Base-by-base conservation (phyloP, 805 yeast species). In the Blastobotrys americana region DNA sequence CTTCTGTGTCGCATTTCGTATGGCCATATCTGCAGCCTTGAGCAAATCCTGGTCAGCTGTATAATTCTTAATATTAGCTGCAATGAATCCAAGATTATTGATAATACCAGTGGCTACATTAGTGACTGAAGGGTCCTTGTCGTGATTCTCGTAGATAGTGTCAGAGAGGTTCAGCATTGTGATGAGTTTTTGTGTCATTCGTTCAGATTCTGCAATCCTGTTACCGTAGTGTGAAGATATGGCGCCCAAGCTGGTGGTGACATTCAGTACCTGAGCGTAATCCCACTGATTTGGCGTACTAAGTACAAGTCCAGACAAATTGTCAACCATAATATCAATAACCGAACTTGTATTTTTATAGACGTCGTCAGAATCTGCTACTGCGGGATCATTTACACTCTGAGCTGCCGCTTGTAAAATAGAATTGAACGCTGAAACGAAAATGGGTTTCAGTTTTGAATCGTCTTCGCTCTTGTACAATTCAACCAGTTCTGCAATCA, bases 61-160 rank as follows among this genome's bases (percentile, higher is more conserved):
- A 19, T 23, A 15, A 17, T 37, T 27, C 10, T 25, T 37, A 4
- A 42, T 10, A n/a, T 42, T 40, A 25, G 47, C 38, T 22, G 44
- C 47, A 5, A 39, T 38, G 21, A 44, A 44, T 28, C 20, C 47
- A 8, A 44, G 39, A 39, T 44, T 44, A 31, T 36, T 44, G 34
- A 39, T 34, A 13, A 36, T 39, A 4, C 38, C 43, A 9, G 16
- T n/a, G 8, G 38, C 25, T 15, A 33, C 21, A 21, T 39, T 42
- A 3, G 34, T 19, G 13, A n/a, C 37, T 5, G 22, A 27, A 18
- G 31, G 10, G 22, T 19, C 39, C 25, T 37, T 25, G 18, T 28
- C 22, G 20, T 39, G 28, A 16, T 31, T 39, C n/a, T 15, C 15
- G 5, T 10, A 16, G 5, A 37, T 18, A 3, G 15, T n/a, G n/a